Evolutionary conservation across 1,284 basidiomycete species (phyloP).

Genomic region (Ceratobasidium sp.): DNA sequence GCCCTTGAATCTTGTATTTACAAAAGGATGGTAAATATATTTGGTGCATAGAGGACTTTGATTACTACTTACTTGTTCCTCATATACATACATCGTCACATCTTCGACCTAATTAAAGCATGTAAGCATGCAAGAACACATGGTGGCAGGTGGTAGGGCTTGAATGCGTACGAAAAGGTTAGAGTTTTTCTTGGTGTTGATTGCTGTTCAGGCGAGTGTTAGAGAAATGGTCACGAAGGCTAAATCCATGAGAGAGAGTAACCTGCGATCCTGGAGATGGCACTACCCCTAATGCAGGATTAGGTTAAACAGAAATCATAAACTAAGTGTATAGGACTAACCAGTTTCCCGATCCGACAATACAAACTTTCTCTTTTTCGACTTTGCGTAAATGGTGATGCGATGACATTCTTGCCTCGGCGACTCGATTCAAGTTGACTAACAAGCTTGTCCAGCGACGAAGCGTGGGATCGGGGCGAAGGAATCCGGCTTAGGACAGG

Average conservation of each 20-base stretch:
- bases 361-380: slow-evolving; percentile 58
- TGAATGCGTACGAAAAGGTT: slow-evolving; percentile 52
- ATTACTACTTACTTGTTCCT: slow-evolving; percentile 53
- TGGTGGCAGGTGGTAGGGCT: slow-evolving; percentile 30
- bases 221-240: slow-evolving; percentile 10
- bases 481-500: not conserved
- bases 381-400: slow-evolving; percentile 11
- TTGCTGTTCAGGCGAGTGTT: slow-evolving; percentile 44
- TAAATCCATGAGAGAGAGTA: slow-evolving; percentile 1
- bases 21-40: slow-evolving; percentile 10
- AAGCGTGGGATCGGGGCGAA: not conserved
- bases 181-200: slow-evolving; percentile 54
- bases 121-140: not conserved
- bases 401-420: no score
- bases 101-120: slow-evolving; percentile 41
- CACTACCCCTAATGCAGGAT: slow-evolving; percentile 54
- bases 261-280: slow-evolving; percentile 60
- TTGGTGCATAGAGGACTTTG: not conserved
- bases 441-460: not conserved
- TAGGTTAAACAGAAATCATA: not conserved
- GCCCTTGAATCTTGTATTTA: slow-evolving; percentile 54
- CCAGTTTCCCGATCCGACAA: slow-evolving; percentile 55
- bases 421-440: not conserved
- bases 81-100: slow-evolving; percentile 59
- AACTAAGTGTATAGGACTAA: slow-evolving; percentile 24